Conservation (phyloP, 1,284 basidiomycete genomes). For the Malassezia psittaci region DNA sequence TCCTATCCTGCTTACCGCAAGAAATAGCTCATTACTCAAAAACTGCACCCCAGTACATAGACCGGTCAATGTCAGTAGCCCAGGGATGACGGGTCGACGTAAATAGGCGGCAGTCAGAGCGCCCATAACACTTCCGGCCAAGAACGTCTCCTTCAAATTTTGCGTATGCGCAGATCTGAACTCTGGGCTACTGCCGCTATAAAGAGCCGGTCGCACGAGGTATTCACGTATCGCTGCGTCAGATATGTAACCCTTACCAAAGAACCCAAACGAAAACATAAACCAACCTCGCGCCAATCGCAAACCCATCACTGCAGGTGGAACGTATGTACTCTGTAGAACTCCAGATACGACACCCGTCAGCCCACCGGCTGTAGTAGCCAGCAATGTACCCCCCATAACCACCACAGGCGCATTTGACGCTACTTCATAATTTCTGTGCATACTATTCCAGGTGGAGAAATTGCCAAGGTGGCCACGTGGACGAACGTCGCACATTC, state of each 20-base stretch:
- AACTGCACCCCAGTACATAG: constrained; percentile 4
- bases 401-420: constrained; percentile 4
- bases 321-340: not conserved
- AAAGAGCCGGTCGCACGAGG: not conserved
- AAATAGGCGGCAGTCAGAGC: not conserved
- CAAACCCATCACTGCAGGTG: not conserved
- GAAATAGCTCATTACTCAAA: not conserved
- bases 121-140: constrained; percentile 7
- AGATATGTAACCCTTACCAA: constrained; percentile 4
- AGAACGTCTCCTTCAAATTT: constrained; percentile 1
- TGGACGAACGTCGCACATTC: not conserved
- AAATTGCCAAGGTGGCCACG: not conserved
- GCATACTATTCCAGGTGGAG: not conserved
- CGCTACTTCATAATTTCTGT: not conserved
- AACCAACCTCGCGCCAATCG: constrained; percentile 7
- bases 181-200: not conserved
- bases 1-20: not conserved
- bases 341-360: not conserved
- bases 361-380: not conserved
- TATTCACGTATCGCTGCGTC: constrained; percentile 9
- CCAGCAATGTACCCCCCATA: not conserved
- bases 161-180: not conserved
- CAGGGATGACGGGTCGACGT: constrained; percentile 3
- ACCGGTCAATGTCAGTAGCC: constrained; percentile 6
- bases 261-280: constrained; percentile 13